Conservation (phyloP, 2,329 filamentous ascomycete genomes). For the Ophiostoma perfectum region DNA sequence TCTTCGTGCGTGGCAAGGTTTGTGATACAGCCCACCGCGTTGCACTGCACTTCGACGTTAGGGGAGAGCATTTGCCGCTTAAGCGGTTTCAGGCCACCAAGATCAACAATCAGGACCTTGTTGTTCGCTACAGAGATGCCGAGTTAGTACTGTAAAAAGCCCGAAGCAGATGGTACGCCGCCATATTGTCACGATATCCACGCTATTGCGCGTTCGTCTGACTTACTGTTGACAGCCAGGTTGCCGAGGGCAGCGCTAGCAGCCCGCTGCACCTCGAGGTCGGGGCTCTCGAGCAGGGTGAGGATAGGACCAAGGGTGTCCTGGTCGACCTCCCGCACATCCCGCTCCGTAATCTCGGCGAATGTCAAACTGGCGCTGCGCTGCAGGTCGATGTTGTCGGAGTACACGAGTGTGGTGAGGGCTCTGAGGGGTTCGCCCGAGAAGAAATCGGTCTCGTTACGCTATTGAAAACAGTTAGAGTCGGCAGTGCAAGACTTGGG, state of each 20-base stretch:
- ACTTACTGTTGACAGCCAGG: conserved; percentile 89
- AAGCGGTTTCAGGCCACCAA: conserved; percentile 82
- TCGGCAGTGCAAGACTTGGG: not conserved
- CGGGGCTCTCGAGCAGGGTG: conserved; percentile 86
- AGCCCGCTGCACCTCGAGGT: conserved; percentile 94
- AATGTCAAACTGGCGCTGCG: conserved; percentile 96
- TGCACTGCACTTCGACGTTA: conserved; percentile 98
- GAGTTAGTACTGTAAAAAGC: not conserved
- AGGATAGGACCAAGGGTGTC: conserved; percentile 95
- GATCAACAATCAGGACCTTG: conserved; percentile 90
- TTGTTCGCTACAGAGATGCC: conserved; percentile 66
- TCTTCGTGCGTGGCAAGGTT: conserved; percentile 97
- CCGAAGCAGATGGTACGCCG: too few relatives aligned
- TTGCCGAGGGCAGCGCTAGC: conserved; percentile 95
- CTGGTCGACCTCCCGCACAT: conserved; percentile 92
- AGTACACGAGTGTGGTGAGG: conserved; percentile 93
- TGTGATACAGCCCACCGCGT: conserved; percentile 97
- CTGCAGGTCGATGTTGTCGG: conserved; percentile 96
- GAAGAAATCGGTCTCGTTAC: conserved; percentile 97
- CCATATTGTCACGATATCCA: too few relatives aligned
- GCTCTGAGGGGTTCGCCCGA: conserved; percentile 89
- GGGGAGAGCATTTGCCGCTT: conserved; percentile 98
- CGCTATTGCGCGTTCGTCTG: too few relatives aligned
- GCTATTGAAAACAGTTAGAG: conserved; percentile 44
- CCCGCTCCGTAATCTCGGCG: conserved; percentile 97